Conservation (phyloP, 1,139 yeast species). For the Hansenula sp. region DNA sequence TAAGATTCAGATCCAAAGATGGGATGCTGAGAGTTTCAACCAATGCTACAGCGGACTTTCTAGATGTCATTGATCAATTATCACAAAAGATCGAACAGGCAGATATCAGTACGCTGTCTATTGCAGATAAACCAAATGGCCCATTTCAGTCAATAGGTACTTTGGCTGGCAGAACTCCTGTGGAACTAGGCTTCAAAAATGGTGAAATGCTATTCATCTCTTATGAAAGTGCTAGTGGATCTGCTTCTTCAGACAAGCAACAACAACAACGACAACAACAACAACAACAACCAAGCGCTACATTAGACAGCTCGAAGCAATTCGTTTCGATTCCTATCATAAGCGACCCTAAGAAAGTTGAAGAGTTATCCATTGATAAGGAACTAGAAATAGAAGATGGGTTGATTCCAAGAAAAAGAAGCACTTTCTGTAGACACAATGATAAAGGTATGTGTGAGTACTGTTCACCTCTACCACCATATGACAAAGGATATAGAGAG, state of each 20-base stretch:
- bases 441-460: conserved; percentile 97
- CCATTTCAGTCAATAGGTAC: conserved; percentile 42
- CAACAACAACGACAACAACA: conserved; percentile 4
- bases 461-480: conserved; percentile 94
- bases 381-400: conserved; percentile 69
- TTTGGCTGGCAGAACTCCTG: conserved; percentile 43
- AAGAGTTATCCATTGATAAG: conserved; percentile 62
- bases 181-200: conserved; percentile 58
- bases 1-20: conserved; percentile 79
- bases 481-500: conserved; percentile 76
- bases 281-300: conserved; percentile 4
- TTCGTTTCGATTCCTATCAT: conserved; percentile 4
- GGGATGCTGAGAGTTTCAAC: conserved; percentile 74
- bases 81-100: conserved; percentile 20
- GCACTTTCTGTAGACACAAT: conserved; percentile 78
- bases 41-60: conserved; percentile 45
- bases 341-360: conserved; percentile 14
- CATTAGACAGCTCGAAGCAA: conserved; percentile 4
- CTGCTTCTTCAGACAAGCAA: conserved; percentile 5
- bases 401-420: conserved; percentile 58
- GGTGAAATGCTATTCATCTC: conserved; percentile 79
- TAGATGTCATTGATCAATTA: conserved; percentile 41
- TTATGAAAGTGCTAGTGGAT: conserved; percentile 31
- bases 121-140: conserved; percentile 47
- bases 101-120: conserved; percentile 29